These are phyloP conservation scores for Apiospora kogelbergensis DNA, from an alignment of 2,329 filamentous ascomycete species.

Conservation along the genomic window DNA sequence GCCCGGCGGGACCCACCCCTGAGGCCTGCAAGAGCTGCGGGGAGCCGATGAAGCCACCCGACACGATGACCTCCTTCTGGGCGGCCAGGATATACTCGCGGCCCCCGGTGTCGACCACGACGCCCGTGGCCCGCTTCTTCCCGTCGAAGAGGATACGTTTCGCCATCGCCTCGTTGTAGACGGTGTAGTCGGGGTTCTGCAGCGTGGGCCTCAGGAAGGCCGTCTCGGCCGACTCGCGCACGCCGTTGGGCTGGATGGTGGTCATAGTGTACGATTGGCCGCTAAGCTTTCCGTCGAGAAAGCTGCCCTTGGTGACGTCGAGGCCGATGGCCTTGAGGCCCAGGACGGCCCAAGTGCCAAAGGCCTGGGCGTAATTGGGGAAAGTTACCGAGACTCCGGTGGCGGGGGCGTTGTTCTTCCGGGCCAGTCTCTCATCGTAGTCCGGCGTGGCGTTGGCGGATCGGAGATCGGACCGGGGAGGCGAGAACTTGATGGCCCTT, in stretches of 20 bases:
- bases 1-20: constrained; percentile 28
- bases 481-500: constrained; percentile 24
- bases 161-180: constrained; percentile 35
- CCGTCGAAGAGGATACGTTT: constrained; percentile 45
- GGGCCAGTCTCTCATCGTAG: constrained; percentile 32
- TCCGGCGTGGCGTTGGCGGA: constrained; percentile 26
- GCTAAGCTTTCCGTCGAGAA: constrained; percentile 39
- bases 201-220: constrained; percentile 1
- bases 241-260: constrained; percentile 28
- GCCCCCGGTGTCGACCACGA: constrained; percentile 21
- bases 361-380: constrained; percentile 38
- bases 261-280: constrained; percentile 35
- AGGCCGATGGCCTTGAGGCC: constrained; percentile 44
- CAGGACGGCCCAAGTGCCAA: constrained; percentile 37
- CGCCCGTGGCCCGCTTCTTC: constrained; percentile 32
- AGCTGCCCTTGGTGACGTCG: constrained; percentile 30
- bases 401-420: constrained; percentile 16
- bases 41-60: constrained; percentile 65
- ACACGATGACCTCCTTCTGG: constrained; percentile 63
- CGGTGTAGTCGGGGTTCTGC: constrained; percentile 10
- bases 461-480: constrained; percentile 21
- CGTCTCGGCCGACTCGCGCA: constrained; percentile 14
- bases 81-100: constrained; percentile 31
- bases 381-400: constrained; percentile 43
- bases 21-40: constrained; percentile 43